Evolutionary conservation across 1,284 basidiomycete species (phyloP).

Genomic region (Puccinia triticina): DNA sequence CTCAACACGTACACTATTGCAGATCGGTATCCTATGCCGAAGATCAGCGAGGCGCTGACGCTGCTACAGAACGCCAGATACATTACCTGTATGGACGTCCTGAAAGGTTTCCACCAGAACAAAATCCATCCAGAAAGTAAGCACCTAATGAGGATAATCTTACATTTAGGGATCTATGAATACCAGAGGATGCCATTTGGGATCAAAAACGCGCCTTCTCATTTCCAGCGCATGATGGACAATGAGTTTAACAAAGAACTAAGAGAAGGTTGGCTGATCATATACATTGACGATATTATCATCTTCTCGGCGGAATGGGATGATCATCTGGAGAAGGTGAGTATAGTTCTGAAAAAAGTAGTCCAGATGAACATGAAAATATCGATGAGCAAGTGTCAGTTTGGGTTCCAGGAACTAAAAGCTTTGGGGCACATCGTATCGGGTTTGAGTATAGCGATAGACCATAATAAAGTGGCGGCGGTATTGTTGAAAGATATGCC

Average conservation of each 20-base stretch:
- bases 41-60: neutral
- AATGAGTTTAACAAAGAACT: neutral
- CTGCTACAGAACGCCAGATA: neutral
- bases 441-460: neutral
- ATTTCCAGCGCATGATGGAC: conserved; percentile 35
- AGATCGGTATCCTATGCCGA: conserved; percentile 32
- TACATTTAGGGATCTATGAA: conserved; percentile 26
- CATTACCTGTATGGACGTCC: conserved; percentile 33
- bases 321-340: neutral
- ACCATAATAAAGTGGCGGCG: conserved; percentile 26
- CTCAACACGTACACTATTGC: conserved; percentile 6
- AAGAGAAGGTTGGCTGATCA: neutral
- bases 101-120: too few relatives aligned
- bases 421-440: neutral
- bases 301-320: neutral
- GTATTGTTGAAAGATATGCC: neutral
- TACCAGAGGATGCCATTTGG: conserved; percentile 37
- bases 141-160: neutral
- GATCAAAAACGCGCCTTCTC: conserved; percentile 24
- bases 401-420: conserved; percentile 18
- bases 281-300: conserved; percentile 35
- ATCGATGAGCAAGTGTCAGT: conserved; percentile 5
- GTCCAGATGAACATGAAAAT: conserved; percentile 23
- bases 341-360: conserved; percentile 1
- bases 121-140: neutral